A percentile compares a stretch with the other conserved stretches of the same genome.
Conservation (phyloP, 2,329 filamentous ascomycete species). For the Fusarium dimerum region DNA sequence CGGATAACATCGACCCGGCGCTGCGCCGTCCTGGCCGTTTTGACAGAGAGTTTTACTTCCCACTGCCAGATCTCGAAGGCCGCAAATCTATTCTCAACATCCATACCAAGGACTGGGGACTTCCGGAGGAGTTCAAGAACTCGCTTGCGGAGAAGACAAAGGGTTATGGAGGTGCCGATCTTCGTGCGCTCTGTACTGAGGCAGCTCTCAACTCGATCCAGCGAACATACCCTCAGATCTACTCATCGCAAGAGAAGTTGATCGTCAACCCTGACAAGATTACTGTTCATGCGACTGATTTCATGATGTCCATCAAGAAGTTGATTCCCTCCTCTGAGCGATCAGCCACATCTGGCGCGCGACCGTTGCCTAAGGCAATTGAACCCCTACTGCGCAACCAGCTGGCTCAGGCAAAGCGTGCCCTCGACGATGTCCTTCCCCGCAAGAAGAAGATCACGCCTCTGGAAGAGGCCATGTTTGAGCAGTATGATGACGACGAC, state of each 20-base stretch:
- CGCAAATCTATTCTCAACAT: conserved; percentile 90
- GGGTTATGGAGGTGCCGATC: conserved; percentile 93
- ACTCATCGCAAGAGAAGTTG: conserved; percentile 85
- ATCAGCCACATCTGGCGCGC: conserved; percentile 80
- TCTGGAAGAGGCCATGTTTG: conserved; percentile 89
- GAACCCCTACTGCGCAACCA: conserved; percentile 79
- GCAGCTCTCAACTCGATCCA: conserved; percentile 95
- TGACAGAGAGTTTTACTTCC: conserved; percentile 97
- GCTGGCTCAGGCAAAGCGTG: conserved; percentile 65
- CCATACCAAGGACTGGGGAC: conserved; percentile 90
- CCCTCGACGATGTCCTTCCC: conserved; percentile 77
- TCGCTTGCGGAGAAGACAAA: conserved; percentile 87
- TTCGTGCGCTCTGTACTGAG: conserved; percentile 93
- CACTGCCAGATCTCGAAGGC: conserved; percentile 78
- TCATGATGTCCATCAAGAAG: conserved; percentile 96
- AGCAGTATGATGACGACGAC: conserved; percentile 80
- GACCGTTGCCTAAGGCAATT: conserved; percentile 75
- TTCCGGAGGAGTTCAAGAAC: conserved; percentile 77
- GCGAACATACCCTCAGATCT: conserved; percentile 94
- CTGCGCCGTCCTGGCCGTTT: conserved; percentile 91
- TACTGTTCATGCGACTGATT: conserved; percentile 86
- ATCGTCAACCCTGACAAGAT: conserved; percentile 85
- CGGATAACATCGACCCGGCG: conserved; percentile 96
- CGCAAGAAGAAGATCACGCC: conserved; percentile 85
- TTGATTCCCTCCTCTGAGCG: conserved; percentile 94